Conservation (phyloP, 495 filamentous ascomycete genomes). For the Gamarada debralockiae region DNA sequence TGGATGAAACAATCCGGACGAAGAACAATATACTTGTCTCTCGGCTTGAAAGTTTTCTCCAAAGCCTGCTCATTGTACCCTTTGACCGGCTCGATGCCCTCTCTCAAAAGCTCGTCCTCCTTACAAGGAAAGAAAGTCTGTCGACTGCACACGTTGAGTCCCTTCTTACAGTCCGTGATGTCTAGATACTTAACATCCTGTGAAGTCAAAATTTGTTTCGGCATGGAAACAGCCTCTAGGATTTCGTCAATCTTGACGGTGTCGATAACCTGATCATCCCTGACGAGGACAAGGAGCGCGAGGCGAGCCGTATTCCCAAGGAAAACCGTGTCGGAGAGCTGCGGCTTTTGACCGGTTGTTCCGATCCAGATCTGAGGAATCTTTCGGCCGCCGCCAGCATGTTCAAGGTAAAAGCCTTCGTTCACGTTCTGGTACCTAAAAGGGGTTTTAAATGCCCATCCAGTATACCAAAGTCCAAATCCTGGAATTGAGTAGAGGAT, state of each 20-base stretch:
- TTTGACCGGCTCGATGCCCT: not conserved
- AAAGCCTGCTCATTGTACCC: not conserved
- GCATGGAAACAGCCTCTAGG: not conserved
- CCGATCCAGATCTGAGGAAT: slow-evolving; percentile 27
- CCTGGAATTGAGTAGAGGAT: not conserved
- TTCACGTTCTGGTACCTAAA: slow-evolving; percentile 20
- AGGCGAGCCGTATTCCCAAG: not conserved
- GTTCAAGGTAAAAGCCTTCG: slow-evolving; percentile 23
- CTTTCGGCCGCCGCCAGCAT: slow-evolving; percentile 22
- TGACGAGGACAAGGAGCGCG: not conserved
- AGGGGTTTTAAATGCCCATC: slow-evolving; percentile 11
- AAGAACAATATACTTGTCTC: slow-evolving; percentile 15
- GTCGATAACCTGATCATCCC: not conserved
- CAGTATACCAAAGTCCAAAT: not conserved
- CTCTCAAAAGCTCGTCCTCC: not conserved
- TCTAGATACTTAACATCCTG: no score
- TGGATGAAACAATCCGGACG: slow-evolving; percentile 23
- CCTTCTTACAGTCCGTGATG: not conserved
- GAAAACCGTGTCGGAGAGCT: slow-evolving; percentile 6
- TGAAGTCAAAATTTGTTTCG: not conserved
- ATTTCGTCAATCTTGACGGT: not conserved
- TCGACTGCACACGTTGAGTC: no score
- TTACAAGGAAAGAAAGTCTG: not conserved
- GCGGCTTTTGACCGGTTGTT: slow-evolving; percentile 4
- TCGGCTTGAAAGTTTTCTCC: slow-evolving; percentile 2